Evolutionary conservation across 805 yeast genomes (phyloP), one percentile per base, ranked within the genome.

Genomic region (Kockiozyma suomiensis): DNA sequence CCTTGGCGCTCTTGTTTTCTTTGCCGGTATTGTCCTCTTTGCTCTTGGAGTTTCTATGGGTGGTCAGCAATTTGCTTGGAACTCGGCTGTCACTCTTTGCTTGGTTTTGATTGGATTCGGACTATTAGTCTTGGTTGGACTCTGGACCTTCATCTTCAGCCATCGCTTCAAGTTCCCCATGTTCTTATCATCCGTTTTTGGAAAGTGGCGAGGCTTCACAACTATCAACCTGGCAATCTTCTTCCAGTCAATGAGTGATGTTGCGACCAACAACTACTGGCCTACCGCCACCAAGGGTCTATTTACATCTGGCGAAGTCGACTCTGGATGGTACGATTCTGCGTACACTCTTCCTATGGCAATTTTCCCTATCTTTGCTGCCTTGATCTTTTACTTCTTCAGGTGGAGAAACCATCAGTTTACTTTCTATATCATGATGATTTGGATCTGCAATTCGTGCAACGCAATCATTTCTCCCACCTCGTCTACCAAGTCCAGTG

Each of bases 31-130:
- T n/a, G 23, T 23, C 52, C 40, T 49, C 30, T 49, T 49, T 17
- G 43, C 32, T 49, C 52, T 49, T 21, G 52, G 52, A 1, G 52
- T 49, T 12, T 49, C 52, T 3, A 49, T 49, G 52, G 52, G 43
- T 5, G 52, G 52, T 13, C 52, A 49, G 43, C 52, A 49, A 33
- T 49, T 49, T 49, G 52, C 42, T n/a, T 49, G 52, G 52, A 23
- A 49, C 43, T 49, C 52, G 4, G 42, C 42, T 2, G 52, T 49
- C 25, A 49, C 52, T 35, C 52, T 49, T 7, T 49, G 52, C 21
- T 28, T 49, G 23, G 52, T 49, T 10, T 23, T 49, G 33, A 49
- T 49, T 21, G 52, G 52, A 4, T 49, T 49, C 21, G 28, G 52
- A 5, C 52, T 49, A 23, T 21, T 49, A 7, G 25, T 49, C 33